Base-by-base conservation (phyloP, 1,284 basidiomycete species). In the Pseudozyma sp. region DNA sequence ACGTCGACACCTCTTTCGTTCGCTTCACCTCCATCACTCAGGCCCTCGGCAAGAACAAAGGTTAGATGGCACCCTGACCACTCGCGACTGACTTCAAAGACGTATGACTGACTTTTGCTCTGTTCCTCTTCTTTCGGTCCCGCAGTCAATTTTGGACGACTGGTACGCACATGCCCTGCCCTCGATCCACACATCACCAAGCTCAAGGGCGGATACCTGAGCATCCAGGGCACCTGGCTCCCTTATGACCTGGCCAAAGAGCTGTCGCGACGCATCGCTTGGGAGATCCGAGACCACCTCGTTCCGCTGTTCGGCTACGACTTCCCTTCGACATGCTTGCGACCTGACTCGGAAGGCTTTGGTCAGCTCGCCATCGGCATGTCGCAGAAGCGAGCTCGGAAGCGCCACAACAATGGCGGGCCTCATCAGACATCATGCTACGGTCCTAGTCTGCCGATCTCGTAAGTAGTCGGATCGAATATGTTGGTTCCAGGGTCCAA, bases 141-240 rank as follows among this genome's bases (percentile, higher is more conserved):
- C 8, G 40, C 53, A 69, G 69, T 71, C 48, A 71, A 78, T 49
- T 68, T 75, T 34, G 68, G 68, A 5, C 73, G 68, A 4, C 54
- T 75, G 4, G 61, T 68, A 1, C 44, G 67, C 11, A 68, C 62
- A 6, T 68, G 55, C 39, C 69, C 72, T 5, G 76, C 67, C 7
- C 61, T 78, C 9, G 63, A 60, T 6, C 73, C 65, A 1, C 58
- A 69, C 51, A 70, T 78, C 44, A 64, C 66, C n/a, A 75, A 75
- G 53, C 61, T 78, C 43, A 71, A 71, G 34, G 76, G 76, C 30
- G 76, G 76, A 0, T 78, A 76, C 30, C 68, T 78, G 7, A 78
- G 75, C 54, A 78, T 78, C 49, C 76, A 78, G 16, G 73, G 76
- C 16, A 78, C 72, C 2, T 78, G 76, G 76, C 62, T 78, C 1